A percentile compares a stretch with the other conserved stretches of the same genome.
Conservation (phyloP, 768 basidiomycete species). For the Boletus insuetus region DNA sequence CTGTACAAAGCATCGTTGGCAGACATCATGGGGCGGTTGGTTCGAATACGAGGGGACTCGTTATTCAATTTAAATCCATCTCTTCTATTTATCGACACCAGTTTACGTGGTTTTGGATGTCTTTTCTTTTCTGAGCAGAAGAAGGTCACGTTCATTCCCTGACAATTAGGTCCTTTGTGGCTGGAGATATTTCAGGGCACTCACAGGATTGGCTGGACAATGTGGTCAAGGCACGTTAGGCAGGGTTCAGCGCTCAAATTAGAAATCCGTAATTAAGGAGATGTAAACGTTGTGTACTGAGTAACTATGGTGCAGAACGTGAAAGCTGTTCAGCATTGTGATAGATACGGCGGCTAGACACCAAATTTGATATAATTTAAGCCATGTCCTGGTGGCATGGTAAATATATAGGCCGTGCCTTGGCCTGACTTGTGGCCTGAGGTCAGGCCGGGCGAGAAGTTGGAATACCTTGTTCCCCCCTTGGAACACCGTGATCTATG, state of each 20-base stretch:
- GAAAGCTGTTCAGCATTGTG: too few relatives aligned
- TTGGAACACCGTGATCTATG: too few relatives aligned
- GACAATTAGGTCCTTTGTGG: not conserved
- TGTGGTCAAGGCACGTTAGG: not conserved
- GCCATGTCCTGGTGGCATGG: too few relatives aligned
- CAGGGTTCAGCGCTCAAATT: not conserved
- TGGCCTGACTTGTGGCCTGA: too few relatives aligned
- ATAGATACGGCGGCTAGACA: too few relatives aligned
- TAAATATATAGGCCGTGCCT: too few relatives aligned
- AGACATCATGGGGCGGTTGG: not conserved
- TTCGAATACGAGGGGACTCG: not conserved
- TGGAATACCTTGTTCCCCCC: too few relatives aligned
- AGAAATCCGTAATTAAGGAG: not conserved
- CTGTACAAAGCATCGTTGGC: not conserved
- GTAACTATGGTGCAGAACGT: not conserved
- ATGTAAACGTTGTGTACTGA: not conserved
- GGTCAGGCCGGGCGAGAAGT: too few relatives aligned
- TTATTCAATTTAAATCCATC: not conserved
- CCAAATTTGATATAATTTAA: too few relatives aligned
- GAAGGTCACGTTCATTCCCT: not conserved
- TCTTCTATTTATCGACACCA: not conserved
- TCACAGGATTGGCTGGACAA: not conserved
- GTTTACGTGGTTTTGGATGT: not conserved
- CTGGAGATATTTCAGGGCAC: not conserved
- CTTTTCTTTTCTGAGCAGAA: too few relatives aligned